phyloP scores from a whole-genome alignment of 805 yeast species.

The Teunomyces kruisii region DNA sequence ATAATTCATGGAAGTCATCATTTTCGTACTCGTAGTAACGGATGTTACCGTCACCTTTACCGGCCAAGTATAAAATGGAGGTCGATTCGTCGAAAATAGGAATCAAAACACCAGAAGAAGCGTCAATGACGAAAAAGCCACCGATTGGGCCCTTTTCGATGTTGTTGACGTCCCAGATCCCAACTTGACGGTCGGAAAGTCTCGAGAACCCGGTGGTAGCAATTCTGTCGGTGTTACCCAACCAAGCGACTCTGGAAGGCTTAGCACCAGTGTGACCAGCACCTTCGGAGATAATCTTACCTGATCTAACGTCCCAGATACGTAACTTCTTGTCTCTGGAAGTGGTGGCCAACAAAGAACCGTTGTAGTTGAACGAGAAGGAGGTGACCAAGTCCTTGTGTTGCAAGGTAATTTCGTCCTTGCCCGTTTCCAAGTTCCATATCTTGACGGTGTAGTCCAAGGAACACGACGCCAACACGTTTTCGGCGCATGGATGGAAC shows the following conservation, averaged over 20 bases:
- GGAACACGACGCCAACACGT: slow-evolving; percentile 86
- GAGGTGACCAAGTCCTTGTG: slow-evolving; percentile 94
- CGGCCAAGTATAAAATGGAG: slow-evolving; percentile 82
- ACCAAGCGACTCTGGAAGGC: slow-evolving; percentile 83
- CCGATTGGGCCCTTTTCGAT: slow-evolving; percentile 82
- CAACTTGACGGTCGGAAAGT: slow-evolving; percentile 91
- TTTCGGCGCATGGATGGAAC: slow-evolving; percentile 85
- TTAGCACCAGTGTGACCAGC: slow-evolving; percentile 93
- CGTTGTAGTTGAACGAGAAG: slow-evolving; percentile 87
- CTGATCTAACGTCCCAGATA: slow-evolving; percentile 86
- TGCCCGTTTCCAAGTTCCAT: slow-evolving; percentile 83
- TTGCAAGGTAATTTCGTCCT: slow-evolving; percentile 66
- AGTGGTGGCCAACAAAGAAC: slow-evolving; percentile 81
- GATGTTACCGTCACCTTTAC: slow-evolving; percentile 97
- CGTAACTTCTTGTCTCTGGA: slow-evolving; percentile 88
- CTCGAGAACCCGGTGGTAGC: slow-evolving; percentile 94
- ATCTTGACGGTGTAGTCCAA: slow-evolving; percentile 87
- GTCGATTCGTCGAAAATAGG: slow-evolving; percentile 86
- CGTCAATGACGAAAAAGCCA: slow-evolving; percentile 82
- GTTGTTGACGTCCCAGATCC: slow-evolving; percentile 83
- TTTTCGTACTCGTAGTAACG: slow-evolving; percentile 88
- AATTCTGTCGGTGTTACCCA: slow-evolving; percentile 81
- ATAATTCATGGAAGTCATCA: slow-evolving; percentile 77
- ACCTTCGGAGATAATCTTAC: slow-evolving; percentile 76
- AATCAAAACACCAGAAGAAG: slow-evolving; percentile 90